Percentiles rank a stretch among this genome's conserved stretches.
These are phyloP conservation scores for Phytopythium montanum DNA, from an alignment of 352 stramenopile species.

Conservation along the genomic window DNA sequence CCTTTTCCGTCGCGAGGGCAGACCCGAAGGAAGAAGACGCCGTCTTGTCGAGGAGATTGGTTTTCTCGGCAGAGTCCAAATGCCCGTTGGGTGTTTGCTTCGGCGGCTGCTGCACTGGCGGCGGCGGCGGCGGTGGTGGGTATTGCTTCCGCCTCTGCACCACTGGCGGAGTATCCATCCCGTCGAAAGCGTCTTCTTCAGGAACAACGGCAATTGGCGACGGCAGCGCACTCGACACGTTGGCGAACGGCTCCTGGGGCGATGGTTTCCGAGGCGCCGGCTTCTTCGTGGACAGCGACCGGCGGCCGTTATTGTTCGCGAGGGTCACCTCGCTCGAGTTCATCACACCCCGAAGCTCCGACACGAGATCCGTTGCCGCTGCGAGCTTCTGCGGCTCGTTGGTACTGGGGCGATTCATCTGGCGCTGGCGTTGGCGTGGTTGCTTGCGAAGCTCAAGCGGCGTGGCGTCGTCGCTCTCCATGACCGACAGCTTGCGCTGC, in stretches of 20 bases:
- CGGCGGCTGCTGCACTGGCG: not conserved
- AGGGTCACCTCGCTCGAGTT: conserved; percentile 50
- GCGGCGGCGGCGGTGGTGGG: not conserved
- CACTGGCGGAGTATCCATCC: not conserved
- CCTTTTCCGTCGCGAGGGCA: not conserved
- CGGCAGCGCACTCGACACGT: conserved; percentile 4
- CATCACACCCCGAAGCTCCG: conserved; percentile 62
- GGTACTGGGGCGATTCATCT: not conserved
- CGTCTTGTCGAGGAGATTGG: not conserved
- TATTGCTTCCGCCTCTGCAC: conserved; percentile 1
- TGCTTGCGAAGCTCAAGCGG: conserved; percentile 13
- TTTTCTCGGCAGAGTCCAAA: not conserved
- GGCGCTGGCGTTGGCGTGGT: conserved; percentile 2
- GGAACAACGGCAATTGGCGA: conserved; percentile 10
- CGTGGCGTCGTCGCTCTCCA: conserved; percentile 50
- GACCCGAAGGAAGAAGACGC: conserved; percentile 4
- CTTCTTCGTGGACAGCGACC: conserved; percentile 20
- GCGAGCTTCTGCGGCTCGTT: conserved; percentile 10
- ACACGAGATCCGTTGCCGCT: conserved; percentile 52
- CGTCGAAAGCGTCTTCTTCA: conserved; percentile 4
- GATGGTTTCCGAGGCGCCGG: not conserved
- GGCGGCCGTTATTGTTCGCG: conserved; percentile 20
- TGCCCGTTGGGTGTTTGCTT: not conserved
- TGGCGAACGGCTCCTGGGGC: conserved; percentile 2
- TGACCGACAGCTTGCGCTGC: conserved; percentile 58